Percentiles rank a stretch among this genome's conserved stretches.
These are phyloP conservation scores for Pseudogymnoascus sp. DNA, from an alignment of 2,329 filamentous ascomycete species.

Conservation along the genomic window DNA sequence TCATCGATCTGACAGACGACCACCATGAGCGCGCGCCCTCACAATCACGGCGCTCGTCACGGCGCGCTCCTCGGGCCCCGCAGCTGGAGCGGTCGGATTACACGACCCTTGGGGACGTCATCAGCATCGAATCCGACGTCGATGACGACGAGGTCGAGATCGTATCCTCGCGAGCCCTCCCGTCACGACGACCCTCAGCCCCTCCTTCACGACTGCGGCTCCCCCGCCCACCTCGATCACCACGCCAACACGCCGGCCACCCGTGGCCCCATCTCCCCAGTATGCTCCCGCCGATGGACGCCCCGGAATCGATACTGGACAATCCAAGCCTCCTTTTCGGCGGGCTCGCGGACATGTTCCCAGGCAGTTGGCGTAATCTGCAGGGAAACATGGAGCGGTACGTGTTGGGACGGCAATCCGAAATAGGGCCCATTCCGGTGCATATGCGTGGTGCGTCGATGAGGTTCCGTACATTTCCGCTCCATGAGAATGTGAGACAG, in stretches of 20 bases:
- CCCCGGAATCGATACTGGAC: neutral
- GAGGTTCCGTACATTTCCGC: neutral
- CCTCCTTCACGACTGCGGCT: neutral
- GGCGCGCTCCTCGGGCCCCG: neutral
- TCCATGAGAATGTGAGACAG: neutral
- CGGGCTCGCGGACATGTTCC: neutral
- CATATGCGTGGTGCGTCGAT: neutral
- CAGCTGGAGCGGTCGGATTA: slow-evolving; percentile 4
- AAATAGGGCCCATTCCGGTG: neutral
- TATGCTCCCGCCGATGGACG: neutral
- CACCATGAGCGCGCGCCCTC: slow-evolving; percentile 1
- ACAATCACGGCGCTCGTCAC: slow-evolving; percentile 8
- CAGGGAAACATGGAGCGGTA: neutral
- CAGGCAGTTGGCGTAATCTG: neutral
- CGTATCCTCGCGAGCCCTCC: neutral
- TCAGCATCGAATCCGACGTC: slow-evolving; percentile 1
- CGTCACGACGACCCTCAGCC: neutral
- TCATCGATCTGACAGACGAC: slow-evolving; percentile 9
- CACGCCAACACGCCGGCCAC: neutral
- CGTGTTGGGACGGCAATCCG: neutral
- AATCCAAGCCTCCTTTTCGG: neutral
- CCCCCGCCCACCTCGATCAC: neutral
- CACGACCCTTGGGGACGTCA: neutral
- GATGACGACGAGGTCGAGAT: slow-evolving; percentile 6
- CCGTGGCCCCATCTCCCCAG: slow-evolving; percentile 1